These are phyloP conservation scores for Tilletiaria anomala DNA, from an alignment of 1,284 basidiomycete species.

Conservation along the genomic window DNA sequence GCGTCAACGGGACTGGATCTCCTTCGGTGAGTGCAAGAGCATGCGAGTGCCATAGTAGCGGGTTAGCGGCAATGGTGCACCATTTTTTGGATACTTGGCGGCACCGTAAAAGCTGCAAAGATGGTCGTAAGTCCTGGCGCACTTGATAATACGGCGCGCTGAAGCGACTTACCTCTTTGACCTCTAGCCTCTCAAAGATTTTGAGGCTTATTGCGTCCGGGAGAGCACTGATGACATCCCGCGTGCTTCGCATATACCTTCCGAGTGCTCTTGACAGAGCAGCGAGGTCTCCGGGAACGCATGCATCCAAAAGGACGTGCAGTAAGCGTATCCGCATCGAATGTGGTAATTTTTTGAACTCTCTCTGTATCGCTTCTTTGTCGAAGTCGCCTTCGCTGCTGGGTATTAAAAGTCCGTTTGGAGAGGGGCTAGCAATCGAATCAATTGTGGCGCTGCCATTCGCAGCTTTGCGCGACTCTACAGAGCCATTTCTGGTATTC, in stretches of 20 bases:
- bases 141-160: conserved; percentile 29
- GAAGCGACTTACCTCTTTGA: conserved; percentile 48
- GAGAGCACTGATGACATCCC: conserved; percentile 62
- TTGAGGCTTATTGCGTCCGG: conserved; percentile 54
- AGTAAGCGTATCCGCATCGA: conserved; percentile 16
- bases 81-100: conserved; percentile 60
- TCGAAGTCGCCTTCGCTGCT: background rate
- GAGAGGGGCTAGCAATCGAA: background rate
- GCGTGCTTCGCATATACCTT: conserved; percentile 62
- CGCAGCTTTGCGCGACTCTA: too few species aligned
- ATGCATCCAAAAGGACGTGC: conserved; percentile 18
- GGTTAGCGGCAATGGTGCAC: conserved; percentile 54
- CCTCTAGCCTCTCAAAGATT: conserved; percentile 53
- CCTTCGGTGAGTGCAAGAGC: conserved; percentile 57
- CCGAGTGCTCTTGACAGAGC: conserved; percentile 47
- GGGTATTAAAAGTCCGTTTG: background rate
- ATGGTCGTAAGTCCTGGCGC: conserved; percentile 40
- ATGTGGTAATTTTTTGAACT: conserved; percentile 12
- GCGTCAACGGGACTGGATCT: conserved; percentile 47
- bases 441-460: background rate
- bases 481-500: too few species aligned
- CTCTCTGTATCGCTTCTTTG: conserved; percentile 5
- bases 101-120: conserved; percentile 9
- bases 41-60: conserved; percentile 62
- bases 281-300: conserved; percentile 21